These are phyloP conservation scores for Hortiboletus campestris DNA, from an alignment of 768 basidiomycete species.

Conservation along the genomic window DNA sequence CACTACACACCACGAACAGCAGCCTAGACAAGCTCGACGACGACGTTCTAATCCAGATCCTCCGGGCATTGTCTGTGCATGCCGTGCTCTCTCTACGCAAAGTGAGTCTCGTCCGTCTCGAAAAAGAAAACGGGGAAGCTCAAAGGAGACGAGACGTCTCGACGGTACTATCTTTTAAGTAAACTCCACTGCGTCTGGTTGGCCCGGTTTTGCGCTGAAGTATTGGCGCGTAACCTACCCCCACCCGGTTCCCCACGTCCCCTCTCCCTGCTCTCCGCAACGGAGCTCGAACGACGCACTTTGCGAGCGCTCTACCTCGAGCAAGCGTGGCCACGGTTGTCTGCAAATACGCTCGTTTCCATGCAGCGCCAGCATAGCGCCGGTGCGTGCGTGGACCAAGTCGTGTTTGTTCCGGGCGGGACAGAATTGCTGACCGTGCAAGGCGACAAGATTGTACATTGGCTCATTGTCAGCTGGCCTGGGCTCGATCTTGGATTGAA, in stretches of 20 bases:
- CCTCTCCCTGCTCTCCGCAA: slow-evolving; percentile 13
- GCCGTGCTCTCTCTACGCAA: slow-evolving; percentile 21
- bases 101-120: slow-evolving; percentile 10
- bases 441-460: slow-evolving; percentile 22
- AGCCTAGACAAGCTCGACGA: slow-evolving; percentile 27
- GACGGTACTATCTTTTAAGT: slow-evolving; percentile 27
- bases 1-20: neutral
- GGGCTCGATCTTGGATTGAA: slow-evolving; percentile 15
- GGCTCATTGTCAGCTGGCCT: slow-evolving; percentile 20
- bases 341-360: slow-evolving; percentile 13
- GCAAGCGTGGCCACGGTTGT: slow-evolving; percentile 20
- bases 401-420: slow-evolving; percentile 26
- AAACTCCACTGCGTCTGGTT: slow-evolving; percentile 26
- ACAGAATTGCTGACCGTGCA: slow-evolving; percentile 29
- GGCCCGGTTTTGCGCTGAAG: slow-evolving; percentile 21
- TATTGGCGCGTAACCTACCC: slow-evolving; percentile 21
- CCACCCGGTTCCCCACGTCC: slow-evolving; percentile 15
- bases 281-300: slow-evolving; percentile 29
- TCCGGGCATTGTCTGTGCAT: slow-evolving; percentile 14
- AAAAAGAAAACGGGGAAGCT: neutral
- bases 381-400: slow-evolving; percentile 22
- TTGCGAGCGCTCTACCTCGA: slow-evolving; percentile 27
- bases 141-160: slow-evolving; percentile 21
- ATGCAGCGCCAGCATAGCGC: neutral
- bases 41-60: slow-evolving; percentile 24